Conservation (phyloP, 2,329 filamentous ascomycete genomes). For the Chaetomiaceae sp. region DNA sequence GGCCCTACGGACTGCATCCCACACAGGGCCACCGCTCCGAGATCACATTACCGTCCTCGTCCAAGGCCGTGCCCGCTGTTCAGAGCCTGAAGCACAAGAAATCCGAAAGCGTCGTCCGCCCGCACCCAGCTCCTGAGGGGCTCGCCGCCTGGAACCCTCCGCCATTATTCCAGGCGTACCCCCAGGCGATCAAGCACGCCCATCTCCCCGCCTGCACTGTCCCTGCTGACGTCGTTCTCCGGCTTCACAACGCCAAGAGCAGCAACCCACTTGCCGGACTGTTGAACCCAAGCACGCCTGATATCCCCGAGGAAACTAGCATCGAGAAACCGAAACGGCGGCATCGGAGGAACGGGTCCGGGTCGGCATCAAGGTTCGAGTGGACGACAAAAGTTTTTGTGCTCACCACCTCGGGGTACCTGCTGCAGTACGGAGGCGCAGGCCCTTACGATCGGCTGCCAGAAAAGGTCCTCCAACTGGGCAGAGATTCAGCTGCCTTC, state of each 20-base stretch:
- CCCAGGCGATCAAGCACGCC: constrained; percentile 73
- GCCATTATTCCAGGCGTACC: constrained; percentile 81
- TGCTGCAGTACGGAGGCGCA: constrained; percentile 69
- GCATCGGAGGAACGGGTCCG: constrained; percentile 41
- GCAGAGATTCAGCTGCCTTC: constrained; percentile 72
- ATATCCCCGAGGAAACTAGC: constrained; percentile 27
- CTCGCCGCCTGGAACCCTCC: constrained; percentile 59
- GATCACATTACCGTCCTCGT: constrained; percentile 27
- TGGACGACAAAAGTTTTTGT: constrained; percentile 70
- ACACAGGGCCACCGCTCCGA: constrained; percentile 33
- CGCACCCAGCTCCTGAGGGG: constrained; percentile 17
- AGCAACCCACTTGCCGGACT: constrained; percentile 36
- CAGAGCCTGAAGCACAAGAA: constrained; percentile 27
- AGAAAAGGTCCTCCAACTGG: constrained; percentile 67
- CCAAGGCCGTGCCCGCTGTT: constrained; percentile 5
- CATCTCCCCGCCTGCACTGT: constrained; percentile 62
- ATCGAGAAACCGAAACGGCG: constrained; percentile 41
- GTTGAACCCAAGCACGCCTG: constrained; percentile 27
- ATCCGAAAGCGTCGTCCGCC: constrained; percentile 23
- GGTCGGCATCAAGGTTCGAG: constrained; percentile 47
- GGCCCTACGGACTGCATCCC: constrained; percentile 37
- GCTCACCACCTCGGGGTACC: constrained; percentile 63
- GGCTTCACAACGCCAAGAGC: constrained; percentile 51
- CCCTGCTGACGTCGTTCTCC: constrained; percentile 64
- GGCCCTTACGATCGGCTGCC: constrained; percentile 67